phyloP scores from a whole-genome alignment of 1,284 basidiomycete species.

The Irpex rosettiformis region DNA sequence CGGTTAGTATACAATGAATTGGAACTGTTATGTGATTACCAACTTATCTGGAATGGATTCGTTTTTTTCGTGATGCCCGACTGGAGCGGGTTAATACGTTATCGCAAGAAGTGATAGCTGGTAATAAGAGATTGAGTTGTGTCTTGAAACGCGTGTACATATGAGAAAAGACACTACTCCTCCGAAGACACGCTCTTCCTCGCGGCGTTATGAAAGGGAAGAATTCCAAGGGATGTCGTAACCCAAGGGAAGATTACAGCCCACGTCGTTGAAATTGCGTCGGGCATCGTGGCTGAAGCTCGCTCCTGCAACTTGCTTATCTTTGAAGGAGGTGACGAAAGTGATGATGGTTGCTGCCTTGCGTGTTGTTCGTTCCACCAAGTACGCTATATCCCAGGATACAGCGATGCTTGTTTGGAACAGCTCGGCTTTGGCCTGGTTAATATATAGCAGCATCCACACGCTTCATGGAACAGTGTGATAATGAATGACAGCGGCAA shows the following conservation, averaged over 20 bases:
- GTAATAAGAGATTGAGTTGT: not conserved
- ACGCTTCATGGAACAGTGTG: too few species aligned
- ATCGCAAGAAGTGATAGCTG: too few species aligned
- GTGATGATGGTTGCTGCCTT: not conserved
- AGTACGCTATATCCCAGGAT: not conserved
- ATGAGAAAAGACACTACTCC: not conserved
- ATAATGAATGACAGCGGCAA: too few species aligned
- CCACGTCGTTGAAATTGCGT: not conserved
- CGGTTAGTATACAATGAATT: too few species aligned
- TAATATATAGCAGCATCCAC: too few species aligned
- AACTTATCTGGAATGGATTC: too few species aligned
- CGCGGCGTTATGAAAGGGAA: not conserved
- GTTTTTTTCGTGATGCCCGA: not conserved
- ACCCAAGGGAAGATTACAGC: not conserved
- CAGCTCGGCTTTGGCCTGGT: too few species aligned
- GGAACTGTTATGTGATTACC: too few species aligned
- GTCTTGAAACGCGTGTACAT: too few species aligned
- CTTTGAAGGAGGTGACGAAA: not conserved
- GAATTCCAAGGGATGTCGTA: not conserved
- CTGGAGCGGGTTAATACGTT: not conserved
- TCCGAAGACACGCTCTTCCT: not conserved
- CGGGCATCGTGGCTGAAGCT: too few species aligned
- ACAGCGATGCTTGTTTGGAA: too few species aligned
- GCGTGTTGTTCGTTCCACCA: not conserved
- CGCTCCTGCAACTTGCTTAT: not conserved